Conservation (phyloP, 768 basidiomycete species). For the Trichaptum fuscoviolaceum region DNA sequence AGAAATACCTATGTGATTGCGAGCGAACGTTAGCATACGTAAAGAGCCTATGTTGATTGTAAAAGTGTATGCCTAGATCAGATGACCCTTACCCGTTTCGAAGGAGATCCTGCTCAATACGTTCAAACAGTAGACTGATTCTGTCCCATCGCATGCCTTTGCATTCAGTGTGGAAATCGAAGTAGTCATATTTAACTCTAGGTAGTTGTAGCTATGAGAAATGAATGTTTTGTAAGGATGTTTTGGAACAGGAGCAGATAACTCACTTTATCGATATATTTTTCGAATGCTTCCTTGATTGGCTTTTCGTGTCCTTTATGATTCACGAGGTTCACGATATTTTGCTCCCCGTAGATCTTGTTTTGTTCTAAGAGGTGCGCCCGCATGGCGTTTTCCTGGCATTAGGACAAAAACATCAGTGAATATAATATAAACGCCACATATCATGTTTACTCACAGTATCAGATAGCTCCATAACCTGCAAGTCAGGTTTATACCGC, state of each 20-base stretch:
- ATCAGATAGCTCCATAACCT: constrained; percentile 88
- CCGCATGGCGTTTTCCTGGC: constrained; percentile 63
- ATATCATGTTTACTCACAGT: constrained; percentile 48
- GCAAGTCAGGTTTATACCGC: constrained; percentile 93
- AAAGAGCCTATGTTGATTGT: background rate
- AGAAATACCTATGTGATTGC: constrained; percentile 63
- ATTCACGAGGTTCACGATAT: constrained; percentile 88
- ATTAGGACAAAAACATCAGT: constrained; percentile 2
- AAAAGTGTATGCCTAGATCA: constrained; percentile 4
- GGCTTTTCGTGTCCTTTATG: constrained; percentile 90
- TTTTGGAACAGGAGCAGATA: constrained; percentile 8
- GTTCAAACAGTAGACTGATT: constrained; percentile 76
- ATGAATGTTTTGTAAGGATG: background rate
- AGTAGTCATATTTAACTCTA: constrained; percentile 84
- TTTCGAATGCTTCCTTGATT: constrained; percentile 93
- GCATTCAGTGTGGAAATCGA: constrained; percentile 97
- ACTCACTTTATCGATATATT: constrained; percentile 57
- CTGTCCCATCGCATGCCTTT: constrained; percentile 93
- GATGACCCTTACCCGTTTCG: constrained; percentile 53
- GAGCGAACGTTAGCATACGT: constrained; percentile 5
- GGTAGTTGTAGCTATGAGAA: constrained; percentile 44
- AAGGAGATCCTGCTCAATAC: constrained; percentile 62
- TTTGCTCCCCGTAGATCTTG: constrained; percentile 69
- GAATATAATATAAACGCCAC: background rate
- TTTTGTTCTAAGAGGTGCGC: constrained; percentile 73